Percentiles rank a stretch among this genome's conserved stretches.
These are phyloP conservation scores for Eimeria necatrix DNA, from an alignment of 169 alveolate species.

Conservation along the genomic window DNA sequence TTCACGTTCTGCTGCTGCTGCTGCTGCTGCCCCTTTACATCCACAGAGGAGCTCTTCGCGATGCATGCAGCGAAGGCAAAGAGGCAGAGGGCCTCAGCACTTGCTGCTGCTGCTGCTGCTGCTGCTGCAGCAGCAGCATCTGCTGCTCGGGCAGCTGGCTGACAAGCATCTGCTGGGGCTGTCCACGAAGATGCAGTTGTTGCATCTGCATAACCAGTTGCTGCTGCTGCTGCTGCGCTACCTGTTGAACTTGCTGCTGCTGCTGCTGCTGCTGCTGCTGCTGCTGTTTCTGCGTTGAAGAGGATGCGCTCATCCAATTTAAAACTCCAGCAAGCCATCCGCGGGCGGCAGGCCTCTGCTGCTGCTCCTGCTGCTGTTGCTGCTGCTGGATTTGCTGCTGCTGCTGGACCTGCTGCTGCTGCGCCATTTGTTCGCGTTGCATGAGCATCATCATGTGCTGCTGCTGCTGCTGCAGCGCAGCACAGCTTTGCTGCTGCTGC, in stretches of 20 bases:
- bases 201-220: neutral
- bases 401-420: neutral
- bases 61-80: neutral
- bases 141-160: slow-evolving; percentile 28
- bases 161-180: neutral
- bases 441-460: neutral
- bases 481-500: neutral
- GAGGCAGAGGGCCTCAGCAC: neutral
- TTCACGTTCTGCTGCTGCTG: neutral
- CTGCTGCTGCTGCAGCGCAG: neutral
- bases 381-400: neutral
- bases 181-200: neutral
- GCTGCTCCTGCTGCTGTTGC: neutral
- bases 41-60: neutral
- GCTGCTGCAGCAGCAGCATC: slow-evolving; percentile 5
- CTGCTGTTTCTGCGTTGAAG: neutral
- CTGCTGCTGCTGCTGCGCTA: neutral
- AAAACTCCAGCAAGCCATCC: slow-evolving; percentile 12
- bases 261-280: neutral
- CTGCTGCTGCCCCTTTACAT: neutral
- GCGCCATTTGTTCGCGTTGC: neutral
- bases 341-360: neutral
- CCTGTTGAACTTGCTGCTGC: neutral
- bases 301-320: neutral
- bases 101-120: slow-evolving; percentile 40